Base-by-base conservation (phyloP, 2,329 filamentous ascomycete species). In the Xylariaceae sp. region DNA sequence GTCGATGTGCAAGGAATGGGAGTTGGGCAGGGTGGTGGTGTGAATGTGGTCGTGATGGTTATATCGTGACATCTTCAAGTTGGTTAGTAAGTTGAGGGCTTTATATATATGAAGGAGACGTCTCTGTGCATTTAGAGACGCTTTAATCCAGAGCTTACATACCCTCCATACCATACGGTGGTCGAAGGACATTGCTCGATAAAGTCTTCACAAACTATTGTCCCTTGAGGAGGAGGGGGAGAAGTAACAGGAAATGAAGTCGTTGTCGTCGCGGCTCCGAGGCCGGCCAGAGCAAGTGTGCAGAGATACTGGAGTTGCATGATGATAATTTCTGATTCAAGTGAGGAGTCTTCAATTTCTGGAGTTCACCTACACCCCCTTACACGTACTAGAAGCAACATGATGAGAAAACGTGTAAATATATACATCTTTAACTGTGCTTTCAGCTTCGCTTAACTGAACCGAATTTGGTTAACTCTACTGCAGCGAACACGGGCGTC, bases 161-260 rank as follows among this genome's bases (percentile, higher is more conserved):
- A 63, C 60, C 53, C 59, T 26, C 61, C 61, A 47, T 62, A 64
- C 31, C 45, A 39, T 28, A 62, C 8, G 6, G 56, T 60, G 9
- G 63, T 60, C 3, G 68, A 69, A 16, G 62, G 62, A 37, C 68
- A 70, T 4, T 57, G 53, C 54, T 53, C 54, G 26, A 65, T 28
- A 26, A 56, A 57, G 26, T 69, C 67, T 8, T 58, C 58, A 47
- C 69, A 70, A 19, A 64, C 14, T 4, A 65, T 67, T 12, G 59
- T 59, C 14, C 26, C 36, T 5, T 43, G 24, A 23, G 50, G 37
- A 12, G 48, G 43, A n/a, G 53, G 49, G 26, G 41, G 16, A 5
- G 34, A 6, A n/a, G 21, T 34, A 3, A 28, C 3, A 2, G 56
- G 36, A 21, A 48, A 4, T n/a, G 19, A 37, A 14, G 37, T 44